Conservation (phyloP, 768 basidiomycete species). For the Hypholoma fasciculare region DNA sequence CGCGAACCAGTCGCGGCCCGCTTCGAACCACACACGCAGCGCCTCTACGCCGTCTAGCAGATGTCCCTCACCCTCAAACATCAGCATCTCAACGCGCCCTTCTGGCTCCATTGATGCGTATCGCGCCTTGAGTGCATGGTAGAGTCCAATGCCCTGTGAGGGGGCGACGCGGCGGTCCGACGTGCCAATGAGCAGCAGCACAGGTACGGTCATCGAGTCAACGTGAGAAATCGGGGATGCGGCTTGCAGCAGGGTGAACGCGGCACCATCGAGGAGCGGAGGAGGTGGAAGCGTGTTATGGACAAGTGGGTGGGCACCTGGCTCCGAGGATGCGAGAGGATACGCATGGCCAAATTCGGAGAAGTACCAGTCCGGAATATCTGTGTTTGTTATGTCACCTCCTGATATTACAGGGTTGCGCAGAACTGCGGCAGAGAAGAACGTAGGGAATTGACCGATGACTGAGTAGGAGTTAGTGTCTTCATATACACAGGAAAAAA, state of each 20-base stretch:
- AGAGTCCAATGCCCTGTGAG: conserved; percentile 61
- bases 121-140: conserved; percentile 60
- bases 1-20: conserved; percentile 50
- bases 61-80: conserved; percentile 64
- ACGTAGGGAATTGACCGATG: conserved; percentile 58
- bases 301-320: no score
- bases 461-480: conserved; percentile 35
- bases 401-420: conserved; percentile 71
- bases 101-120: conserved; percentile 9
- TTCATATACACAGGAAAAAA: neutral
- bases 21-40: conserved; percentile 52
- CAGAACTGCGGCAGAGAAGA: conserved; percentile 62
- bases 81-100: conserved; percentile 53
- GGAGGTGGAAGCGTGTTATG: conserved; percentile 5
- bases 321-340: conserved; percentile 31
- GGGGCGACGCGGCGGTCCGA: conserved; percentile 64
- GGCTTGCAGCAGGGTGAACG: conserved; percentile 41
- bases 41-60: conserved; percentile 65
- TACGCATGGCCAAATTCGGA: conserved; percentile 46
- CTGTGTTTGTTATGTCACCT: conserved; percentile 54
- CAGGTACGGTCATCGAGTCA: conserved; percentile 48
- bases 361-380: conserved; percentile 73
- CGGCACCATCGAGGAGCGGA: conserved; percentile 43
- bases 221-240: conserved; percentile 61
- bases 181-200: conserved; percentile 60